Conservation (phyloP, 352 stramenopile species). For the Aphanomyces invadans region DNA sequence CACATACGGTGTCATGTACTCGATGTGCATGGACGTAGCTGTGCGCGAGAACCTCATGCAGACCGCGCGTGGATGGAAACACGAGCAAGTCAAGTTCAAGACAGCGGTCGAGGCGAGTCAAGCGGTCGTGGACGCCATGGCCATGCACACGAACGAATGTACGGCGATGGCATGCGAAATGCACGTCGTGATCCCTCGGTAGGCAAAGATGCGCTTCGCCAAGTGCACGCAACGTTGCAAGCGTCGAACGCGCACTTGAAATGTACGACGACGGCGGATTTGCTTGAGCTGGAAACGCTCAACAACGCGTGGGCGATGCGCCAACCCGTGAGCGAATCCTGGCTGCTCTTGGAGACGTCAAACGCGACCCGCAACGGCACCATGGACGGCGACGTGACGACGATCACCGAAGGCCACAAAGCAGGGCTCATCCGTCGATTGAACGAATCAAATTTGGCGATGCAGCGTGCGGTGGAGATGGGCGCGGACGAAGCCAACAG, state of each 20-base stretch:
- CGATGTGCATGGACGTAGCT: background rate
- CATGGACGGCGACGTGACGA: background rate
- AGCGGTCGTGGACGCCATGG: background rate
- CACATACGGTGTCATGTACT: background rate
- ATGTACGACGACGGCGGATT: background rate
- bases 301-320: background rate
- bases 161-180: background rate
- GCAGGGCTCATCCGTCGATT: background rate
- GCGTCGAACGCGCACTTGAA: background rate
- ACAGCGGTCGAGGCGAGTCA: background rate
- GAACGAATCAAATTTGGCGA: background rate
- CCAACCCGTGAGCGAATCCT: background rate
- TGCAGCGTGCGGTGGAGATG: background rate
- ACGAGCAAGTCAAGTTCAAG: background rate
- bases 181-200: background rate
- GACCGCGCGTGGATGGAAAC: background rate
- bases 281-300: background rate
- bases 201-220: background rate
- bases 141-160: background rate
- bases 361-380: background rate
- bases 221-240: constrained; percentile 2
- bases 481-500: background rate
- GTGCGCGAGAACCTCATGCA: background rate
- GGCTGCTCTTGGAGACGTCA: background rate
- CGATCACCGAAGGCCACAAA: background rate